Evolutionary conservation across 2,329 filamentous ascomycete species (phyloP).

Genomic region (Pseudohalonectria lignicola): DNA sequence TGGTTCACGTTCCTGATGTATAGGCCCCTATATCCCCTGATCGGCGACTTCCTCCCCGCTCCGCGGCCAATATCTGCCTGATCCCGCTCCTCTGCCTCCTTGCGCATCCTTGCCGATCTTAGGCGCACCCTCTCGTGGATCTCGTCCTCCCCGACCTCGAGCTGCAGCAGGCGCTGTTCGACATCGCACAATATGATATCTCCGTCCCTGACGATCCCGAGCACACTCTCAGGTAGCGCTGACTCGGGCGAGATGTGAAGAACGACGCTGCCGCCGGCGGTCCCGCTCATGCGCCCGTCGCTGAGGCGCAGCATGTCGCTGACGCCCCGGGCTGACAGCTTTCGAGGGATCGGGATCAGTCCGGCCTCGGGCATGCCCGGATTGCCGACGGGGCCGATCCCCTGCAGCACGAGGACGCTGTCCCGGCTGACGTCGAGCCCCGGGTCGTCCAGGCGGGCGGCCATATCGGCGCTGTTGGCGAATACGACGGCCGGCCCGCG

Average conservation of each 20-base stretch:
- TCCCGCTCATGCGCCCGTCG: constrained; percentile 79
- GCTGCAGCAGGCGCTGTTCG: constrained; percentile 45
- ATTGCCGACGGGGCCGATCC: constrained; percentile 81
- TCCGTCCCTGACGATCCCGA: constrained; percentile 66
- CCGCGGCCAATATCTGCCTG: too few relatives aligned
- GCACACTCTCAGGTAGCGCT: constrained; percentile 60
- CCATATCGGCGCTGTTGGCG: constrained; percentile 64
- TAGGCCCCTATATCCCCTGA: constrained; percentile 42
- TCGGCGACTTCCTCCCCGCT: constrained; percentile 23
- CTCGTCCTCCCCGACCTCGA: constrained; percentile 59
- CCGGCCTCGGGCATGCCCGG: constrained; percentile 89
- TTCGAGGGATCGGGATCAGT: constrained; percentile 55
- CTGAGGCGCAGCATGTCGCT: constrained; percentile 75
- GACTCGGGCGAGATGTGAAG: constrained; percentile 83
- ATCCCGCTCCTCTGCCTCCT: background rate
- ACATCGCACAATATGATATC: constrained; percentile 73
- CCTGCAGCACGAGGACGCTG: constrained; percentile 69
- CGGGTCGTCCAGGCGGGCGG: constrained; percentile 44
- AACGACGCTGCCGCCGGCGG: constrained; percentile 81
- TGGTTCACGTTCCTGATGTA: constrained; percentile 50
- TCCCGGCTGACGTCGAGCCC: constrained; percentile 49
- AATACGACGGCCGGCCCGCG: constrained; percentile 50
- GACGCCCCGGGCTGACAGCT: constrained; percentile 63
- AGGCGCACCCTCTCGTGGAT: constrained; percentile 47
- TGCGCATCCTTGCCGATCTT: constrained; percentile 15